Evolutionary conservation across 2,329 filamentous ascomycete species (phyloP), one percentile per base, ranked within the genome.

Genomic region (Lachnum nothofagi): DNA sequence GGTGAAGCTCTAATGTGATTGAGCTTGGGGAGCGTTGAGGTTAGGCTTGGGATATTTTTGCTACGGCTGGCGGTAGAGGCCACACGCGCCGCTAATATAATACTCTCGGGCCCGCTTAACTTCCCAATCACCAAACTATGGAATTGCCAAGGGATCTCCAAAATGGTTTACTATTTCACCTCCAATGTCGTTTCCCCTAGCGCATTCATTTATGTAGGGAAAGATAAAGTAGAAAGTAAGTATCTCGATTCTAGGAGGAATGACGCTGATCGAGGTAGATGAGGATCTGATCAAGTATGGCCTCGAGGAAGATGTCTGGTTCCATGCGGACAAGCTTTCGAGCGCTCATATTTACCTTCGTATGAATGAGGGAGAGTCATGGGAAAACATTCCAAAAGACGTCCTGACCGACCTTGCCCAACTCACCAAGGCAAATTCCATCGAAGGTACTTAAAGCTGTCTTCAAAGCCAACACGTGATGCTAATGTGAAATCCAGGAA

Each of bases 181-280:
- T 97, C 91, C 22, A 91, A 80, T 53, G 82, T 83, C 35, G 88
- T 95, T 33, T 77, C 83, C 10, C 91, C 93, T 2, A 67, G 89
- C 25, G 91, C 89, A 35, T 91, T 85, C 66, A 83, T 98, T 64
- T 98, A 98, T 67, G 89, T 96, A 51, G 93, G 93, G 69, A 98
- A 97, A 71, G 93, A 98, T 76, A 98, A 98, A 73, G 91, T 93
- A 61, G 93, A 98, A 75, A 98, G 93, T 96, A 76, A 53, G 55
- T 46, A 49, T 22, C 48, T 34, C 31, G 1, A 10, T 22, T 42
- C 22, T 44, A 23, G 27, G 34, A 39, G 42, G 22, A 48, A 33
- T 46, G 45, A 42, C 34, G 20, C 42, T 51, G 42, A 46, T 40
- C 40, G 27, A 51, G 31, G 22, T 39, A 98, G 93, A 97, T 73